phyloP scores from a whole-genome alignment of 106 monocot genomes.

The Iris macrosiphon region DNA sequence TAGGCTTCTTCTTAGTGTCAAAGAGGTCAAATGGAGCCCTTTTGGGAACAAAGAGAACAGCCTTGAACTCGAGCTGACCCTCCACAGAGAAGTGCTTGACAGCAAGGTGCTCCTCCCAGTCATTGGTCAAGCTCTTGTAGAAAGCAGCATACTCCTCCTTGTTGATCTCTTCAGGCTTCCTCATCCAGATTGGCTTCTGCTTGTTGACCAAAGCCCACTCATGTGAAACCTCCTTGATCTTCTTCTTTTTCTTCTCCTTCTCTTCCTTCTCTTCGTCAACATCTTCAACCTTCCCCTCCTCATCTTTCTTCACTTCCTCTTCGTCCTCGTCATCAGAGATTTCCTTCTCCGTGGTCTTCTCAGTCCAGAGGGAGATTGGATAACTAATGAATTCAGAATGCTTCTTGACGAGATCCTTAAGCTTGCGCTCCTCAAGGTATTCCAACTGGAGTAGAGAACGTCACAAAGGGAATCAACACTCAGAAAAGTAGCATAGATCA shows the following conservation, averaged over 20 bases:
- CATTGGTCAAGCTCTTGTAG: slow-evolving; percentile 83
- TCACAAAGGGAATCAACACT: no score
- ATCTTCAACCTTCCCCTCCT: slow-evolving; percentile 82
- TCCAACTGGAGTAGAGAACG: no score
- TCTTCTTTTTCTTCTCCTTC: slow-evolving; percentile 83
- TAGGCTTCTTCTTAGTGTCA: slow-evolving; percentile 70
- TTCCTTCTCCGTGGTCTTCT: slow-evolving; percentile 77
- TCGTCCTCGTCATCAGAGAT: slow-evolving; percentile 84
- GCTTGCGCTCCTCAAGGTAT: slow-evolving; percentile 67
- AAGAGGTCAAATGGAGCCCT: slow-evolving; percentile 79
- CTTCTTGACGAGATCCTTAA: slow-evolving; percentile 77
- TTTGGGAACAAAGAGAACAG: slow-evolving; percentile 66
- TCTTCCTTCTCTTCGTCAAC: slow-evolving; percentile 78
- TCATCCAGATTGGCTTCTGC: slow-evolving; percentile 88
- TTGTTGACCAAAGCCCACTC: slow-evolving; percentile 73
- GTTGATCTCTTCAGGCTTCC: slow-evolving; percentile 77
- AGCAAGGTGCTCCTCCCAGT: slow-evolving; percentile 77
- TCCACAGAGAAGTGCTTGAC: slow-evolving; percentile 84
- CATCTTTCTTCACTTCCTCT: slow-evolving; percentile 66
- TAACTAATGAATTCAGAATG: slow-evolving; percentile 87
- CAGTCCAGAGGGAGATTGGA: slow-evolving; percentile 70
- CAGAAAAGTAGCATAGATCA: no score
- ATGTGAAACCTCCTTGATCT: slow-evolving; percentile 80
- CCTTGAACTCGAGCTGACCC: slow-evolving; percentile 81
- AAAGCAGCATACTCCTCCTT: slow-evolving; percentile 85